Evolutionary conservation across 176 grass and related monocot species (phyloP).

Genomic region (barley (Hordeum vulgare)): DNA sequence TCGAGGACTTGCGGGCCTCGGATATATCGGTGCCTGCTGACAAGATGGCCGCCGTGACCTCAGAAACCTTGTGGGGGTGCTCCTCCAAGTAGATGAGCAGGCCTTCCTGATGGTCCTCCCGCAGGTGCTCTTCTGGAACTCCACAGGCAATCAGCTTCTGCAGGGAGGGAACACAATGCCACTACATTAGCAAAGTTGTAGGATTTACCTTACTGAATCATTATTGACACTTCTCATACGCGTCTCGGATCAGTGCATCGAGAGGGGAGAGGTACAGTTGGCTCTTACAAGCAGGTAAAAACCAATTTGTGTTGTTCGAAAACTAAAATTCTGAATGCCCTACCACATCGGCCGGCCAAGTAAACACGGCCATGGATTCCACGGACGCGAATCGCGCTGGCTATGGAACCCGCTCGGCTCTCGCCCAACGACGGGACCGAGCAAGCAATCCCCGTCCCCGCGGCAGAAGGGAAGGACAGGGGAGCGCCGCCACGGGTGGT

Average conservation of each 20-base stretch:
- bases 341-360: neutral
- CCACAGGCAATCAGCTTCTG: constrained; percentile 80
- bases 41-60: constrained; percentile 41
- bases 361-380: neutral
- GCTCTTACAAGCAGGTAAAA: neutral
- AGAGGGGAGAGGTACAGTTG: neutral
- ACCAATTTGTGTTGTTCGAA: too few relatives aligned
- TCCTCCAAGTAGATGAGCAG: constrained; percentile 37
- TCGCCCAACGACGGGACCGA: neutral
- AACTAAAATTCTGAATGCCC: neutral
- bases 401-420: too few relatives aligned
- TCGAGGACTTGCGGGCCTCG: constrained; percentile 1
- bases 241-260: neutral
- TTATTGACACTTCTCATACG: neutral
- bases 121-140: constrained; percentile 47
- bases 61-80: constrained; percentile 19
- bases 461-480: neutral
- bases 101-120: constrained; percentile 30
- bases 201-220: neutral
- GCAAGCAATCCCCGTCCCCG: too few relatives aligned
- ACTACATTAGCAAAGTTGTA: neutral
- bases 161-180: neutral
- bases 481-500: neutral
- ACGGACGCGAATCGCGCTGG: neutral
- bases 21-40: constrained; percentile 34